Evolutionary conservation across 1,284 basidiomycete genomes (phyloP).

Genomic region (Sanguinoderma infundibulare): DNA sequence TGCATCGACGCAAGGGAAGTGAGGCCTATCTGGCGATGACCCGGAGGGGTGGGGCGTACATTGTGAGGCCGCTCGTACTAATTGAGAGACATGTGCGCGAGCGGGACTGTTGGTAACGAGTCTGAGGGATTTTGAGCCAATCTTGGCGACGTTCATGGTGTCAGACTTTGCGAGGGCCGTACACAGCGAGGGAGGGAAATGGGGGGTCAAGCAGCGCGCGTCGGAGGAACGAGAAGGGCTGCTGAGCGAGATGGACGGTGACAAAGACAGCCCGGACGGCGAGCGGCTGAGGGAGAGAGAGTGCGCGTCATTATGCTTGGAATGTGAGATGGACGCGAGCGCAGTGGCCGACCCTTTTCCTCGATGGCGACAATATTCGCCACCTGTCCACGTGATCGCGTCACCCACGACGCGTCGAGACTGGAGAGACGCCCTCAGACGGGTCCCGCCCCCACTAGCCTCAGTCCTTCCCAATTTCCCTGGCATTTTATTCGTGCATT

Average conservation of each 20-base stretch:
- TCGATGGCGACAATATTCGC: conserved; percentile 35
- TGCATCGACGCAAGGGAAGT: conserved; percentile 80
- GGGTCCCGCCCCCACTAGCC: too few relatives aligned
- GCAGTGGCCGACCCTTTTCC: conserved; percentile 9
- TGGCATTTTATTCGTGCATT: too few relatives aligned
- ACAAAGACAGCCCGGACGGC: conserved; percentile 6
- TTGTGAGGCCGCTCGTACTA: conserved; percentile 32
- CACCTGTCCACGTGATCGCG: conserved; percentile 25
- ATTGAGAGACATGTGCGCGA: conserved; percentile 19
- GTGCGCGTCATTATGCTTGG: conserved; percentile 2
- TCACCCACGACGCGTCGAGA: conserved; percentile 4
- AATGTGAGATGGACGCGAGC: conserved; percentile 5
- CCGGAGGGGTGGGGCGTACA: conserved; percentile 29
- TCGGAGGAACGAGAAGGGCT: not conserved
- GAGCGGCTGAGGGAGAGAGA: not conserved
- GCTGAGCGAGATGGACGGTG: conserved; percentile 12
- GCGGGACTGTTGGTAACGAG: conserved; percentile 15
- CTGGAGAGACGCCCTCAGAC: too few relatives aligned
- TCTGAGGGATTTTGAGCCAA: conserved; percentile 24
- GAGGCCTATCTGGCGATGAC: conserved; percentile 39
- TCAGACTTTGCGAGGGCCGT: not conserved
- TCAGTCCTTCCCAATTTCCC: too few relatives aligned
- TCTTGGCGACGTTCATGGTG: conserved; percentile 26
- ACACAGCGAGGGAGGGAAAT: not conserved
- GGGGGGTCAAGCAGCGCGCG: not conserved